Evolutionary conservation across 257 asterid genomes (phyloP).

Genomic region (Solanum clarkiae): DNA sequence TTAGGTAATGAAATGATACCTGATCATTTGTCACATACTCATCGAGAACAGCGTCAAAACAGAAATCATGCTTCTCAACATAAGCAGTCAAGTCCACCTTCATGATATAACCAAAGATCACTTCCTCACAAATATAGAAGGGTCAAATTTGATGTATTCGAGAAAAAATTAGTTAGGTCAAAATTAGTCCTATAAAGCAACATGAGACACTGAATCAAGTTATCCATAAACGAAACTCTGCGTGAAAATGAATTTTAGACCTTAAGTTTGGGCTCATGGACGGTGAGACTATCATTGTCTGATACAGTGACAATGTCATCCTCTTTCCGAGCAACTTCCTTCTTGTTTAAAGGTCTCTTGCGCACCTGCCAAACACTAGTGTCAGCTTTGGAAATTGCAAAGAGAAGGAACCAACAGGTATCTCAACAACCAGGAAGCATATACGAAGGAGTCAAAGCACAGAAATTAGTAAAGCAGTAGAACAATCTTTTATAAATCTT

Average conservation of each 20-base stretch:
- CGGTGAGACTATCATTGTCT: slow-evolving; percentile 67
- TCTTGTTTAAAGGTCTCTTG: slow-evolving; percentile 94
- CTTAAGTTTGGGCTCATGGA: slow-evolving; percentile 95
- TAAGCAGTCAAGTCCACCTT: slow-evolving; percentile 99
- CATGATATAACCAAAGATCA: slow-evolving; percentile 20
- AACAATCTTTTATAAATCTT: neutral
- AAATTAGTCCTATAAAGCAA: neutral
- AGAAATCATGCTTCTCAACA: slow-evolving; percentile 94
- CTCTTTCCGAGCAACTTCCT: slow-evolving; percentile 84
- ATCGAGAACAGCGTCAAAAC: slow-evolving; percentile 96
- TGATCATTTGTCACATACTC: slow-evolving; percentile 89
- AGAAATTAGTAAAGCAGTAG: neutral
- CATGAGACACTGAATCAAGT: neutral
- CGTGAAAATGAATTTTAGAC: slow-evolving; percentile 16
- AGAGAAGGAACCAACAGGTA: neutral
- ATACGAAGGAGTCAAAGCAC: neutral
- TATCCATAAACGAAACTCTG: neutral
- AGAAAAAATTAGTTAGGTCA: neutral
- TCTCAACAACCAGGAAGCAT: neutral
- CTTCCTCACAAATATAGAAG: neutral
- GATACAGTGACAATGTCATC: slow-evolving; percentile 83
- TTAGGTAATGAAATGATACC: slow-evolving; percentile 27
- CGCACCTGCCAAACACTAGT: slow-evolving; percentile 59
- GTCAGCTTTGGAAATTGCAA: neutral
- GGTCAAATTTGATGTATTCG: neutral